Evolutionary conservation across 139 green algal species (phyloP), one percentile per base, ranked within the genome.

Genomic region (Ettlia oleoabundans): DNA sequence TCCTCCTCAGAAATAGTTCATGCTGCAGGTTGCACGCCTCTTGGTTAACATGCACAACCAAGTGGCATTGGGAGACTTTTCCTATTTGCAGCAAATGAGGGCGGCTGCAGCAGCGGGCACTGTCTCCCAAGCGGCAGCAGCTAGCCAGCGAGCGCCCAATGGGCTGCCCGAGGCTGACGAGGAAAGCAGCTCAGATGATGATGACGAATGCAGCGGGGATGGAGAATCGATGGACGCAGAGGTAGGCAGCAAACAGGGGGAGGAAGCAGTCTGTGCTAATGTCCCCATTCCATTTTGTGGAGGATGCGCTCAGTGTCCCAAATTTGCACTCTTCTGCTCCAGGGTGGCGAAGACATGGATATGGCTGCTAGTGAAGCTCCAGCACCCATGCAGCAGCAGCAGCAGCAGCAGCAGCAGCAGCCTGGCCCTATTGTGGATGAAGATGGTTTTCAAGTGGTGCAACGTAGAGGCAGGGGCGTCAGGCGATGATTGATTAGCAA

Each of bases 21-120:
- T 47, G 10, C 0, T 41, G 69, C 76, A 88, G 76, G 52, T 89
- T 43, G 85, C 85, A 9, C 73, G 85, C 47, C 78, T 70, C 38
- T 41, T 89, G 32, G 75, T 86, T 41, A 89, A 89, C 67, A 83
- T 89, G 80, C 76, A 89, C 74, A 86, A 84, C 75, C 85, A 86
- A 26, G 85, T 89, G 51, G 85, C 85, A 7, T 51, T 38, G 19
- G 85, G 85, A 21, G 75, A 89, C 80, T 85, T 63, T 9, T 73
- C 43, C 4, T 89, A 86, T 22, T 72, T 89, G 19, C n/a, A 86
- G 28, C 51, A 76, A 40, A 65, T 79, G 65, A 47, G 35, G 43
- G 41, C 51, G 18, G n/a, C n/a, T 42, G 33, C 42, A 10, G 77
- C 43, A 35, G 35, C 53, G 10, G 24, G 53, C 38, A 4, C 21